Conservation (phyloP, 129 eudicot species). For the Sambucus nigra region DNA sequence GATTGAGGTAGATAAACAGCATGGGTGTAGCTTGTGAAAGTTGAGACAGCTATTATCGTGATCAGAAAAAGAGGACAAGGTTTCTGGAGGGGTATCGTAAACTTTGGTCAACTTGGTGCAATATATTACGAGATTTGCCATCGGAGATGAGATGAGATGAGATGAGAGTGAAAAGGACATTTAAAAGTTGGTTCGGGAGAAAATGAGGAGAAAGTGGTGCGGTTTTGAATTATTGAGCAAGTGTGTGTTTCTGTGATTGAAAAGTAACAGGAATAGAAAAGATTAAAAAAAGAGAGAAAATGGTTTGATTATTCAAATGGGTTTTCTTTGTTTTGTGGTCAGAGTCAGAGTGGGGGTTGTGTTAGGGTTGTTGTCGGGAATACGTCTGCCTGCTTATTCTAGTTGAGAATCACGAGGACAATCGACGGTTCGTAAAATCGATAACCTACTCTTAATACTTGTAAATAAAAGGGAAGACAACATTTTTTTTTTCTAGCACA, state of each 20-base stretch:
- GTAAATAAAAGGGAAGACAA: no score
- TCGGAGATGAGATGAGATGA: not conserved
- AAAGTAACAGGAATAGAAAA: no score
- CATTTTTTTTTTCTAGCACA: no score
- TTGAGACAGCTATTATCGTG: not conserved
- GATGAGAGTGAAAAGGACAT: conserved; percentile 3
- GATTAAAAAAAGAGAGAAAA: no score
- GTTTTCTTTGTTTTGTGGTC: no score
- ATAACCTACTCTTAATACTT: no score
- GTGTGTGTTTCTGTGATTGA: no score
- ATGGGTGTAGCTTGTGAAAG: not conserved
- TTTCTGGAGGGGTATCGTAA: not conserved
- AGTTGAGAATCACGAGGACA: not conserved
- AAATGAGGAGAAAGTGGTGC: not conserved
- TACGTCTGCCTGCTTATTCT: conserved; percentile 3
- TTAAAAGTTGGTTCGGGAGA: not conserved
- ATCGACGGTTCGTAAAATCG: not conserved
- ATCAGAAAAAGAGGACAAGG: not conserved
- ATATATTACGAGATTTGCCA: conserved; percentile 7
- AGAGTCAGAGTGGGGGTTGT: no score
- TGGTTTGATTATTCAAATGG: no score
- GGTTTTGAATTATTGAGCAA: no score
- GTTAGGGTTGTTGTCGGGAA: not conserved
- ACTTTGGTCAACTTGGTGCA: not conserved
- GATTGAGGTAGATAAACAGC: not conserved